phyloP scores from a whole-genome alignment of 1,284 basidiomycete species.

The Cystobasidiaceae sp. region DNA sequence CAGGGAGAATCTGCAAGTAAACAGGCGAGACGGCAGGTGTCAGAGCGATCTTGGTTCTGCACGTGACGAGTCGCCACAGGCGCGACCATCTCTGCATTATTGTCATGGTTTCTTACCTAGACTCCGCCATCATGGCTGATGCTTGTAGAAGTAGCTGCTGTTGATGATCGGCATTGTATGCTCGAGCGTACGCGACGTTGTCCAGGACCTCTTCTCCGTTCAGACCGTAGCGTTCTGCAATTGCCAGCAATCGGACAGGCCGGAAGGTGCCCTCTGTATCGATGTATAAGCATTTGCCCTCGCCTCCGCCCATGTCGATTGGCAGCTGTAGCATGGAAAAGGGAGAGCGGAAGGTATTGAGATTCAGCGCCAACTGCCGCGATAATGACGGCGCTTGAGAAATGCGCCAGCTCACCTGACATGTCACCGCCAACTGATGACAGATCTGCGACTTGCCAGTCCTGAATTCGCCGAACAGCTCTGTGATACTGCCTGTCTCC shows the following conservation, averaged over 20 bases:
- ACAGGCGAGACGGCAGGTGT: background rate
- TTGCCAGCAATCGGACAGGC: conserved; percentile 85
- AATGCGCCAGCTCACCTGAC: conserved; percentile 60
- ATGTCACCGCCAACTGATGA: conserved; percentile 96
- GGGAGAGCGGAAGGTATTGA: background rate
- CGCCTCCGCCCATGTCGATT: conserved; percentile 95
- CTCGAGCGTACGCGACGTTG: conserved; percentile 96
- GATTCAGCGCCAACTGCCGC: background rate
- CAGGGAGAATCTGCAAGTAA: conserved; percentile 71
- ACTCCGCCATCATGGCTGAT: conserved; percentile 94
- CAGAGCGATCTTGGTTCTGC: background rate
- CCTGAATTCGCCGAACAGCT: conserved; percentile 96
- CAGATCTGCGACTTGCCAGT: conserved; percentile 98
- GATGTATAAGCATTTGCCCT: conserved; percentile 98
- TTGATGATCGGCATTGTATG: conserved; percentile 99
- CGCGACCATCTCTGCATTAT: background rate
- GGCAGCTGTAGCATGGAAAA: conserved; percentile 57
- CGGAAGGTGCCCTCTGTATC: conserved; percentile 99
- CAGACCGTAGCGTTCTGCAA: conserved; percentile 90
- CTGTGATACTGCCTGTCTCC: conserved; percentile 97
- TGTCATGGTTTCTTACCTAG: conserved; percentile 57
- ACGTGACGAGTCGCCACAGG: background rate
- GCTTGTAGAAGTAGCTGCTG: conserved; percentile 83
- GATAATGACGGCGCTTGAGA: background rate
- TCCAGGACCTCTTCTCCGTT: conserved; percentile 97